Conservation (phyloP, 805 yeast species). For the Metschnikowia orientalis region DNA sequence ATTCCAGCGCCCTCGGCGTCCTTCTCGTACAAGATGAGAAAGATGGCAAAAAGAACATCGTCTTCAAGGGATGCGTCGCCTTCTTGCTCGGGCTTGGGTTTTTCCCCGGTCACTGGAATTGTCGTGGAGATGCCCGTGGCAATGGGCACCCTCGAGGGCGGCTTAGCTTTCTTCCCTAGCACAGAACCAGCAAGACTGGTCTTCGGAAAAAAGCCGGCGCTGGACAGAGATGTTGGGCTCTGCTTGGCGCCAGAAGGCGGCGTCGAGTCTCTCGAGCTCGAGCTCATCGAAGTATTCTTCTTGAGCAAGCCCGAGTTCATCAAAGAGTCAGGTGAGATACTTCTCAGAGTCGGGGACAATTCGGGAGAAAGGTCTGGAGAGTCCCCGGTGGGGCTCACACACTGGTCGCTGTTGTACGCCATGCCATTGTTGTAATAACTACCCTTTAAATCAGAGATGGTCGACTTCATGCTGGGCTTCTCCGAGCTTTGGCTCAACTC, state of each 20-base stretch:
- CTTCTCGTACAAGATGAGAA: constrained; percentile 62
- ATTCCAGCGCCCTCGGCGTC: constrained; percentile 71
- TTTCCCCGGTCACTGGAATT: constrained; percentile 72
- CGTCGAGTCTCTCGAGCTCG: constrained; percentile 31
- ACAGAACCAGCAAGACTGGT: constrained; percentile 10
- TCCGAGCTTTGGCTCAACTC: constrained; percentile 15
- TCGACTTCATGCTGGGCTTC: constrained; percentile 11
- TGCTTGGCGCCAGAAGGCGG: too few species aligned
- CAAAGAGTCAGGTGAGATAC: constrained; percentile 42
- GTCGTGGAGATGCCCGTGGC: constrained; percentile 75
- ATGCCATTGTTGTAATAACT: constrained; percentile 7
- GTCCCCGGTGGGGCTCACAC: constrained; percentile 26
- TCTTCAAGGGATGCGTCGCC: constrained; percentile 60
- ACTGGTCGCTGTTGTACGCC: constrained; percentile 6
- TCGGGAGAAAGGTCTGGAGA: too few species aligned
- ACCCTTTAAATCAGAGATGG: constrained; percentile 18
- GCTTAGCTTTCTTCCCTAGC: constrained; percentile 29
- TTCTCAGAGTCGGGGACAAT: constrained; percentile 34
- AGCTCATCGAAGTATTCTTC: constrained; percentile 13
- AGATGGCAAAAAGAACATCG: constrained; percentile 71
- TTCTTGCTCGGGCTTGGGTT: constrained; percentile 64
- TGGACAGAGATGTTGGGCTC: constrained; percentile 2
- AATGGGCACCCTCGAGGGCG: constrained; percentile 44
- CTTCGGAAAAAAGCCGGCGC: constrained; percentile 6
- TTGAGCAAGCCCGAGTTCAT: constrained; percentile 26